phyloP scores from a whole-genome alignment of 306 rosid species.

The Castanea mollissima region DNA sequence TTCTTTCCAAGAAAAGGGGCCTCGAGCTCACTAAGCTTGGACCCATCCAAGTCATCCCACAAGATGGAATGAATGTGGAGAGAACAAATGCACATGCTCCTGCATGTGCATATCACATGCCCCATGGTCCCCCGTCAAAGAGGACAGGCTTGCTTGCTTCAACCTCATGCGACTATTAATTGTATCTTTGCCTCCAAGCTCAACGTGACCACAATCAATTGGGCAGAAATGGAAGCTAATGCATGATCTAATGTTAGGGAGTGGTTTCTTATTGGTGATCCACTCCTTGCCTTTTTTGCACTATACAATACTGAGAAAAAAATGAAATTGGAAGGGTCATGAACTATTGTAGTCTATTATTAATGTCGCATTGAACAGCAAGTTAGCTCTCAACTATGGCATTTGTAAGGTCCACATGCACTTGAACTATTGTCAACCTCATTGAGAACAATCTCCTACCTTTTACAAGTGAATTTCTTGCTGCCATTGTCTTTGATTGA shows the following conservation, averaged over 20 bases:
- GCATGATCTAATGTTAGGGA: not conserved
- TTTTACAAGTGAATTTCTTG: no score
- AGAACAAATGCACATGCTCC: constrained; percentile 42
- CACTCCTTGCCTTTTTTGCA: not conserved
- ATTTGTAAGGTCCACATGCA: no score
- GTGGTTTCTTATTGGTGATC: constrained; percentile 25
- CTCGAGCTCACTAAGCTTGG: not conserved
- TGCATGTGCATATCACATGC: constrained; percentile 28
- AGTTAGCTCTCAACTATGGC: no score
- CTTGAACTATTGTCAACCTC: no score
- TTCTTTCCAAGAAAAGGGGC: not conserved
- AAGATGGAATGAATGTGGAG: constrained; percentile 3
- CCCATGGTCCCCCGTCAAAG: constrained; percentile 12
- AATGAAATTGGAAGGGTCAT: no score
- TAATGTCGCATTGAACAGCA: no score
- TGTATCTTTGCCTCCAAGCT: constrained; percentile 40
- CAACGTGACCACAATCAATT: constrained; percentile 1
- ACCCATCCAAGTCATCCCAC: not conserved
- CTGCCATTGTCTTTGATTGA: no score
- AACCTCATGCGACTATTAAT: constrained; percentile 29
- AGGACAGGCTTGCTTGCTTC: constrained; percentile 26
- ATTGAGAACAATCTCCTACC: no score
- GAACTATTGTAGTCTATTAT: no score
- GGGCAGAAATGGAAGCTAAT: not conserved
- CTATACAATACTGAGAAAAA: not conserved